phyloP scores from a whole-genome alignment of 2,329 filamentous ascomycete species.

The Lachnellula willkommii region DNA sequence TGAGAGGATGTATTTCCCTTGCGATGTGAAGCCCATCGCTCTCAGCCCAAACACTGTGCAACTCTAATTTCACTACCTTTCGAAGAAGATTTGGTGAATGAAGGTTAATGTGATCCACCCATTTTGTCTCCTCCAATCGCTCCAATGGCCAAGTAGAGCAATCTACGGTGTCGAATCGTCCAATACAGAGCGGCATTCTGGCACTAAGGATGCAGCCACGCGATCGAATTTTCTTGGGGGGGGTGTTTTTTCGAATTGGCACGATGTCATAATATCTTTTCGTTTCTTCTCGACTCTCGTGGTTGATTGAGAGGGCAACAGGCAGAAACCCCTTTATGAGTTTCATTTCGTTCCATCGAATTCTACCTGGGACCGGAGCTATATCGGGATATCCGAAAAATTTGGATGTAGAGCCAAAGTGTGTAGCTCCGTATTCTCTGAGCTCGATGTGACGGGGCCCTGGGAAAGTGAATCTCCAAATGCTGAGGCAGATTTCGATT shows the following conservation, averaged over 20 bases:
- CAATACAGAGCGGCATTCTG: neutral
- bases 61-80: too few species aligned
- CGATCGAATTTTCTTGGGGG: neutral
- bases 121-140: too few species aligned
- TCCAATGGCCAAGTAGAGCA: too few species aligned
- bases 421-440: neutral
- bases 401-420: neutral
- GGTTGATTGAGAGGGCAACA: neutral
- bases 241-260: neutral
- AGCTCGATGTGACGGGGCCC: neutral
- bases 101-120: too few species aligned
- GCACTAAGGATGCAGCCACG: neutral
- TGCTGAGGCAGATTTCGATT: neutral
- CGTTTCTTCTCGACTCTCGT: neutral
- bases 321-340: neutral
- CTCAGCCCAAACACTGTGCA: too few species aligned
- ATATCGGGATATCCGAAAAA: too few species aligned
- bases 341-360: neutral
- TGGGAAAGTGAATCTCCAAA: neutral
- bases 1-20: too few species aligned
- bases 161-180: too few species aligned
- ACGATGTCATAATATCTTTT: neutral
- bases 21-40: too few species aligned
- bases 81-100: too few species aligned
- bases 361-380: neutral